Evolutionary conservation across 1,284 basidiomycete genomes (phyloP).

Genomic region (Cutaneotrichosporon cavernicola): DNA sequence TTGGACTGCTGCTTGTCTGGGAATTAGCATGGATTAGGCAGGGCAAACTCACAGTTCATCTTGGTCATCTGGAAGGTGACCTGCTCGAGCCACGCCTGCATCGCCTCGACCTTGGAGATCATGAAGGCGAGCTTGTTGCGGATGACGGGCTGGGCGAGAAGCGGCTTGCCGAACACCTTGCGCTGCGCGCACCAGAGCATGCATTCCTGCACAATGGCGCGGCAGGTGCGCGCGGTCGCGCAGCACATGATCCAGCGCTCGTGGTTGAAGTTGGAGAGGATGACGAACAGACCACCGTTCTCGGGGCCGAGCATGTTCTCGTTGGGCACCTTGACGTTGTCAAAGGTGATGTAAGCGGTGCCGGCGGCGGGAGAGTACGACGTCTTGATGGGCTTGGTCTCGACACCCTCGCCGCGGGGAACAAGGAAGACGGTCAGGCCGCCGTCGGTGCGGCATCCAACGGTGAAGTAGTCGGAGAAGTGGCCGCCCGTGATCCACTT

Average conservation of each 20-base stretch:
- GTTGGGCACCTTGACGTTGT: slow-evolving; percentile 80
- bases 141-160: slow-evolving; percentile 78
- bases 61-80: slow-evolving; percentile 90
- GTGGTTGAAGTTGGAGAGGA: slow-evolving; percentile 57
- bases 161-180: slow-evolving; percentile 79
- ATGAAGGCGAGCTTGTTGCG: slow-evolving; percentile 78
- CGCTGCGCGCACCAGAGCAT: slow-evolving; percentile 69
- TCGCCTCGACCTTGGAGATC: slow-evolving; percentile 79
- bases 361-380: slow-evolving; percentile 75
- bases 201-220: slow-evolving; percentile 52
- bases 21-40: slow-evolving; percentile 17
- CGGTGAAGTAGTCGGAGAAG: slow-evolving; percentile 52
- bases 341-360: slow-evolving; percentile 75
- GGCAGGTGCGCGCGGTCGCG: slow-evolving; percentile 44
- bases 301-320: slow-evolving; percentile 83
- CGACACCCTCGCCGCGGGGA: slow-evolving; percentile 72
- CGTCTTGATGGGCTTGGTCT: slow-evolving; percentile 83
- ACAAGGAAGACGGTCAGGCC: slow-evolving; percentile 86
- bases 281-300: slow-evolving; percentile 76
- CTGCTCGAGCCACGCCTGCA: slow-evolving; percentile 85
- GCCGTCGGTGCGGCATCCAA: slow-evolving; percentile 57
- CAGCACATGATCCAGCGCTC: slow-evolving; percentile 54
- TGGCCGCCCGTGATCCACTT: slow-evolving; percentile 89
- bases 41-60: slow-evolving; percentile 54
- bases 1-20: slow-evolving; percentile 63